Base-by-base conservation (phyloP, 2,329 filamentous ascomycete species). In the Hymenoscyphus fraxineus region DNA sequence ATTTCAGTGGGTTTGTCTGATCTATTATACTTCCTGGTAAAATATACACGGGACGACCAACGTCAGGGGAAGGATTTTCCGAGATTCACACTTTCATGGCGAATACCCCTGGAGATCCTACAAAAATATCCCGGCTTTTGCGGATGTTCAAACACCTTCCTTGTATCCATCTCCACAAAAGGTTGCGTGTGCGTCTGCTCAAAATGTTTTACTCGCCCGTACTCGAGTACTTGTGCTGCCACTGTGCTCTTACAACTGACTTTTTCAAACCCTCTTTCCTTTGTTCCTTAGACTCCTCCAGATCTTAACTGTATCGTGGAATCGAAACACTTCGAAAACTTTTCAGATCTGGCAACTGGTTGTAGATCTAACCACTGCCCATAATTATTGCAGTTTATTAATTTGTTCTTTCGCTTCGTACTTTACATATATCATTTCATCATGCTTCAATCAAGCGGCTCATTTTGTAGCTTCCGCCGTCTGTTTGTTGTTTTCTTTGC, bases 341-440 rank as follows among this genome's bases (percentile, higher is more conserved):
- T 47, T n/a, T 6, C 44, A 22, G 44, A 51, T 51, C 44, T 51
- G 22, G n/a, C 44, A n/a, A 51, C 22, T 19, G 44, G 44, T 51
- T 51, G n/a, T 51, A 51, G 44, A 27, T 35, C 35, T 4, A 35
- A 35, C 35, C 35, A 35, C 35, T 7, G 9, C 44, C 12, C n/a
- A 22, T 51, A 22, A 12, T 22, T 51, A 51, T 44, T 22, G n/a
- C 12, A 27, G 10, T 51, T 51, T 51, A 22, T 10, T 22, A 51
- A 12, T 51, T 51, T n/a, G 6, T 51, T 35, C 35, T 51, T 51
- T 51, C 22, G 9, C n/a, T 51, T 51, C 35, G 35, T 51, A 51
- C 44, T 12, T 47, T 51, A 51, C n/a, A 51, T 51, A 51, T 51
- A 51, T n/a, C 44, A 51, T 51, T 51, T 51, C 44, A 51, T 51